Base-by-base conservation (phyloP, 2,329 filamentous ascomycete genomes). In the Aspergillus hortae region DNA sequence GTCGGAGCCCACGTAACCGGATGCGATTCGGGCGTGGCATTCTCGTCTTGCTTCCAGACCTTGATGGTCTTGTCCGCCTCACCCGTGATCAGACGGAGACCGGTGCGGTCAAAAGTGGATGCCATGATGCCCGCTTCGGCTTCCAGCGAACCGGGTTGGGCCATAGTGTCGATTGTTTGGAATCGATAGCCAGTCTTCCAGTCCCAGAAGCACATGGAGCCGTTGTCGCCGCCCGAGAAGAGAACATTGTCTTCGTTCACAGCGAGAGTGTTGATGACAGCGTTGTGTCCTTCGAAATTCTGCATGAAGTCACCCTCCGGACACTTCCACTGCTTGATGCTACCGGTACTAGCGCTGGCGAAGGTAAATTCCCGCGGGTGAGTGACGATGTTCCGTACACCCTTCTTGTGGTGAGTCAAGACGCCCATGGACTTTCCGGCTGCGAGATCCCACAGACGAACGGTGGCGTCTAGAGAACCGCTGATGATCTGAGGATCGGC, bases 241-340 rank as follows among this genome's bases (percentile, higher is more conserved):
- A 99, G 74, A 14, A 97, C 90, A 63, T 96, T 94, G 68, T 96
- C 90, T 64, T 95, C 89, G 70, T 99, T 99, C 30, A 94, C 91
- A 41, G 90, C 83, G 43, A 99, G 76, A 0, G 91, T 91, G 74
- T 99, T 99, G 76, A 99, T 92, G 69, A 99, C 95, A 54, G 90
- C 84, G 65, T 96, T 96, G 67, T 97, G 92, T 4, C 92, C 92
- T 41, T 96, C 90, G 65, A 97, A 97, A 68, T 97, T 97, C 72
- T 96, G 92, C 94, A 99, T 99, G 69, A 99, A 97, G 14, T 90
- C 90, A 35, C 92, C 95, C 68, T 96, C 91, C 1, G 95, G 95
- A 61, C 92, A 97, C 71, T 97, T 96, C 92, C 94, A 99, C 75
- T 99, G 94, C 78, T 99, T 99, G 75, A 99, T 96, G 68, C 89